These are phyloP conservation scores for Tulasnella sp. DNA, from an alignment of 768 basidiomycete species.

Conservation along the genomic window DNA sequence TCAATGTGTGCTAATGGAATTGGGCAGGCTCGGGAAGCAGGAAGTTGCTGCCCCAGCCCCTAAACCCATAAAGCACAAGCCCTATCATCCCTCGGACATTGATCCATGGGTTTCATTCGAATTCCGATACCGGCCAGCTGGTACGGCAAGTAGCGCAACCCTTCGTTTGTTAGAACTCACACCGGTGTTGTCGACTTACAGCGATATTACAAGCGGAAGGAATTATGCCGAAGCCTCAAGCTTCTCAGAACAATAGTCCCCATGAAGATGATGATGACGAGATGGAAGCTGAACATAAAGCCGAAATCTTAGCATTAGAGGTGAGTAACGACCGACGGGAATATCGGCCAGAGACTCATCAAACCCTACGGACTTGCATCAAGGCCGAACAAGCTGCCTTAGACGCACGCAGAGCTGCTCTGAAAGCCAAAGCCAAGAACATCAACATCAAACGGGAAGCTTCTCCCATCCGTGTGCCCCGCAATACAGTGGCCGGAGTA, in stretches of 20 bases:
- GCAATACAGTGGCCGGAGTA: neutral
- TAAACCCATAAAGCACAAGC: neutral
- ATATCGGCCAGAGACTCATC: neutral
- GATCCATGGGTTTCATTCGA: neutral
- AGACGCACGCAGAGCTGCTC: neutral
- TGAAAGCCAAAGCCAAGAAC: neutral
- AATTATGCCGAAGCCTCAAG: neutral
- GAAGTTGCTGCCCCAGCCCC: neutral
- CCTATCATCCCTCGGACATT: neutral
- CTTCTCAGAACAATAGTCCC: neutral
- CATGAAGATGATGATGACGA: neutral
- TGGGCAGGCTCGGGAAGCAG: neutral
- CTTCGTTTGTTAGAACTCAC: too few relatives aligned
- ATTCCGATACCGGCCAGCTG: neutral
- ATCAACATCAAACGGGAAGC: neutral
- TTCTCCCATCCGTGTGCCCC: neutral
- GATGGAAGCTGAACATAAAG: neutral
- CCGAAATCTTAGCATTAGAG: neutral
- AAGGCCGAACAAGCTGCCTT: neutral
- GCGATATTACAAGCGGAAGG: neutral
- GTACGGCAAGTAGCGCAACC: too few relatives aligned
- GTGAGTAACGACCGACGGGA: neutral
- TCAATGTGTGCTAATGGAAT: neutral
- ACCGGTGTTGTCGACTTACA: neutral
- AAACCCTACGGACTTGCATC: neutral